phyloP scores from a whole-genome alignment of 495 filamentous ascomycete genomes.

The Chaetomium tenue region DNA sequence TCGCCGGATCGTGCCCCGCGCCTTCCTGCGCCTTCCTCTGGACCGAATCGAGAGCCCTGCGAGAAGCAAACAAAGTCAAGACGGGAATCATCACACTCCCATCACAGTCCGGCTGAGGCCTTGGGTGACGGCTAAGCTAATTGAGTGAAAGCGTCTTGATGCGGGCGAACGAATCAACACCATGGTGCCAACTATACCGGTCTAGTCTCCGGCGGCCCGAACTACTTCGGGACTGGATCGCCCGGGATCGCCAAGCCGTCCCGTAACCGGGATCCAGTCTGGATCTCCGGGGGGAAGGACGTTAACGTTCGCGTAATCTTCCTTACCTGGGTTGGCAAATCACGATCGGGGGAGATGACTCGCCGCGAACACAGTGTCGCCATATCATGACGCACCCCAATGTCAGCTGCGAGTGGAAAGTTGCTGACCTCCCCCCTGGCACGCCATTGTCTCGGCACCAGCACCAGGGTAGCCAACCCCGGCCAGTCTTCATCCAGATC shows the following conservation, averaged over 20 bases:
- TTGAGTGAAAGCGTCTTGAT: background rate
- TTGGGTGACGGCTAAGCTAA: background rate
- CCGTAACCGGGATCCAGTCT: background rate
- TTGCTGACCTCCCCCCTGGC: background rate
- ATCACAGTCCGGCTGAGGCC: background rate
- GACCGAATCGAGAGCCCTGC: too few species aligned
- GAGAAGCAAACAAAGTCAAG: too few species aligned
- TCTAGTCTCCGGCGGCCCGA: background rate
- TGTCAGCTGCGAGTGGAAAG: background rate
- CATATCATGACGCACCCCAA: background rate
- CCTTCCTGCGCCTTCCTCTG: too few species aligned
- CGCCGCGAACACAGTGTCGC: background rate
- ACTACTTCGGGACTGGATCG: background rate
- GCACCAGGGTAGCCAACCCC: background rate
- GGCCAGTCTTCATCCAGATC: too few species aligned
- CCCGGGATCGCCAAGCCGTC: background rate
- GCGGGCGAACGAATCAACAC: background rate
- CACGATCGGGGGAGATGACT: background rate
- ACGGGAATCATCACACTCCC: background rate
- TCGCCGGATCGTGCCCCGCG: too few species aligned
- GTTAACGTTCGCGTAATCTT: background rate
- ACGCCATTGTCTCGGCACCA: background rate
- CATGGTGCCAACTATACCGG: background rate
- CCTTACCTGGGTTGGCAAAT: background rate
- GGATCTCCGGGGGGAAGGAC: background rate